A percentile compares a stretch with the other conserved stretches of the same genome.
Conservation (phyloP, 805 yeast genomes). For the Diddensiella transvaalensis region DNA sequence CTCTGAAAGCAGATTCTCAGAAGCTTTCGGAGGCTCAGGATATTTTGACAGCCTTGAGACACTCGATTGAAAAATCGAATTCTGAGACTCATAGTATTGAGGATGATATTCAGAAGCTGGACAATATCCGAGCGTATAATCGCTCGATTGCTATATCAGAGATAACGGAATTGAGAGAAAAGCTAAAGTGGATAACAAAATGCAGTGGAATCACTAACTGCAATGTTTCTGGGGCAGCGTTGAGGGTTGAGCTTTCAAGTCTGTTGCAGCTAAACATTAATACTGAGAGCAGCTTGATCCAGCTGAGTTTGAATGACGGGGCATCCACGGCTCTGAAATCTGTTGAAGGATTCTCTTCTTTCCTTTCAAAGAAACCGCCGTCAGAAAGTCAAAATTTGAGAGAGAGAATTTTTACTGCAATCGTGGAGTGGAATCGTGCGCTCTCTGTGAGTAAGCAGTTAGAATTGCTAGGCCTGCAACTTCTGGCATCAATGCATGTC, state of each 20-base stretch:
- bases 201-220: background rate
- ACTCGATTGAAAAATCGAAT: constrained; percentile 14
- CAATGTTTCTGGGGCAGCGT: too few species aligned
- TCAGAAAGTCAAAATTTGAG: too few species aligned
- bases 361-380: too few species aligned
- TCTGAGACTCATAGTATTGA: constrained; percentile 6
- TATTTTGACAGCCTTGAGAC: constrained; percentile 12
- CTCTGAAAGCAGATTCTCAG: background rate
- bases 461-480: background rate
- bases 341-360: too few species aligned
- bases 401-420: too few species aligned
- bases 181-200: background rate
- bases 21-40: background rate
- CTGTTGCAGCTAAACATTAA: too few species aligned
- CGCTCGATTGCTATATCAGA: constrained; percentile 23
- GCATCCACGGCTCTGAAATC: too few species aligned
- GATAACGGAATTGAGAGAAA: constrained; percentile 6
- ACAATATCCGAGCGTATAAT: constrained; percentile 19
- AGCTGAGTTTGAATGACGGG: too few species aligned
- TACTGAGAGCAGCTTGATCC: too few species aligned
- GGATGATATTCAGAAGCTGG: constrained; percentile 21
- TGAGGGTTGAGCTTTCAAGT: too few species aligned
- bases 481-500: background rate
- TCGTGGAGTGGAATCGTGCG: background rate
- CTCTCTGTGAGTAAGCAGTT: background rate